Evolutionary conservation across 306 rosid species (phyloP), one percentile per base, ranked within the genome.

Genomic region (Gynostemma pentaphyllum): DNA sequence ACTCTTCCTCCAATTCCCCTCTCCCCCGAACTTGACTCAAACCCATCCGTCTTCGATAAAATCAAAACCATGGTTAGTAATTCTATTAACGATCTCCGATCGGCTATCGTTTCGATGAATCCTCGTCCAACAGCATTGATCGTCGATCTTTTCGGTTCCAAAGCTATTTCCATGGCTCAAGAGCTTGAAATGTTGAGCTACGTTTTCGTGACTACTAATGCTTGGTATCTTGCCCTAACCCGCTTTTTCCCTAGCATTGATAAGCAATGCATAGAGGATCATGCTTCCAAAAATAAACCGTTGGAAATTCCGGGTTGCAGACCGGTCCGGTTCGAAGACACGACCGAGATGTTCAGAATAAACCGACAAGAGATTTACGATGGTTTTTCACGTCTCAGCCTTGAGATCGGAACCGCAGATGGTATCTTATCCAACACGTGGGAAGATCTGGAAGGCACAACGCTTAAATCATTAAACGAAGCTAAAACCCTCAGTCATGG

Each of bases 111-210:
- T 0, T 5, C 21, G 15, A 11, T 6, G 54, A 41, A 4, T 3
- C 29, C 59, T 6, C 70, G 60, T 4, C 70, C 70, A 15, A 15
- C 23, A 14, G 70, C 59, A 1, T 22, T 66, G 21, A 46, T 66
- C 23, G 57, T 66, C 1, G 70, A 66, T 47, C 46, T 66, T 8
- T 66, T 66, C 9, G 57, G 70, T 18, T 47, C 70, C 8, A 4
- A 8, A 49, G 59, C 37, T 13, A 3, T 66, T 0, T 19, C 47
- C 22, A 66, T 22, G 12, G 70, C 70, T 4, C 34, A 5, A 4
- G 60, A 66, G 23, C 59, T 66, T 3, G 70, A 12, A 27, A 48
- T 66, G 70, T 5, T 66, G 46, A 30, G 46, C 4, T 66, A 18
- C 9, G 56, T 34, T 34, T 66, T 46, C 70, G 36, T 66, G 30